phyloP scores from a whole-genome alignment of 164 flowering plant species.

The Nelumbo lutea region DNA sequence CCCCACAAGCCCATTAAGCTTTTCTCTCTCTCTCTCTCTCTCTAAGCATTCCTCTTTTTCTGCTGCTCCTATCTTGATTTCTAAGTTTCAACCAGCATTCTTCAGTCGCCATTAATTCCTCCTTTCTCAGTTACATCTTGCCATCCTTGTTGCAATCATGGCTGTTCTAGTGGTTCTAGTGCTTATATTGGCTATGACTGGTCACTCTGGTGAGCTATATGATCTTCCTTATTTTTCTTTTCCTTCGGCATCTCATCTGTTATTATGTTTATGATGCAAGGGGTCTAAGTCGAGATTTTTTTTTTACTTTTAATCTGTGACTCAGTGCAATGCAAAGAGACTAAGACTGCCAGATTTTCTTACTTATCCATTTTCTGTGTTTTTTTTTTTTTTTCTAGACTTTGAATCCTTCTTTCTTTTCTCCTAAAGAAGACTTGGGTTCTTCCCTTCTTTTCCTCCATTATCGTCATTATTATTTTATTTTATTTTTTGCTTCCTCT shows the following conservation, averaged over 20 bases:
- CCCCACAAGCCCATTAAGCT: too few species aligned
- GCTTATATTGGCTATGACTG: constrained; percentile 28
- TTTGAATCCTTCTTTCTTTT: too few species aligned
- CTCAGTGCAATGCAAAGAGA: too few species aligned
- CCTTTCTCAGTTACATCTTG: not conserved
- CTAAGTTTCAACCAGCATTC: not conserved
- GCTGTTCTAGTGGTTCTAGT: constrained; percentile 17
- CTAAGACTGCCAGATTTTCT: not conserved
- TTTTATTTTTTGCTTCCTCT: too few species aligned
- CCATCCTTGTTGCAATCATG: constrained; percentile 15
- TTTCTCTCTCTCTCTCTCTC: not conserved
- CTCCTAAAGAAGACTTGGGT: too few species aligned
- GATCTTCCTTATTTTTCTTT: not conserved
- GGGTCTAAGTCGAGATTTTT: too few species aligned
- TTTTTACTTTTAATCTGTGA: not conserved
- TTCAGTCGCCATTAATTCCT: not conserved
- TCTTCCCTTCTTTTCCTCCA: too few species aligned
- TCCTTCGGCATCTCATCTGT: not conserved
- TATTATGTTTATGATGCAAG: too few species aligned
- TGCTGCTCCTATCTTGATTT: not conserved
- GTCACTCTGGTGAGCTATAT: constrained; percentile 23
- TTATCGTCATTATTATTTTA: too few species aligned
- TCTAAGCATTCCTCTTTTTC: not conserved
- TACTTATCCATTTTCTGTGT: too few species aligned
- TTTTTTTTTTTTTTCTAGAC: too few species aligned